phyloP scores from a whole-genome alignment of 2,329 filamentous ascomycete species.

The Zelopaecilomyces penicillatus region DNA sequence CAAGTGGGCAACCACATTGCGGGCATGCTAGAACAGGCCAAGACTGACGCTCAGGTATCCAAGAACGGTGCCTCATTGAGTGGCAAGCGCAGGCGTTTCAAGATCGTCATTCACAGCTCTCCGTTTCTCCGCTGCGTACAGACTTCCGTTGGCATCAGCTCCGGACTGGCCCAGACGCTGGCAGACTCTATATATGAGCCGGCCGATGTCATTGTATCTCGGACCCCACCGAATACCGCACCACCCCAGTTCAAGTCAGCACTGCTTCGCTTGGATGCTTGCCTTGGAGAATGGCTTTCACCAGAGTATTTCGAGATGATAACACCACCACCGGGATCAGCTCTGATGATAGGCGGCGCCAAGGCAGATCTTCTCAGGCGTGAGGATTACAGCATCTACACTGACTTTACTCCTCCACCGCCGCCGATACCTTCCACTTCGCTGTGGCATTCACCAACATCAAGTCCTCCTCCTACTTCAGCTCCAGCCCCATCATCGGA shows the following conservation, averaged over 20 bases:
- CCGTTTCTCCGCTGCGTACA: conserved; percentile 90
- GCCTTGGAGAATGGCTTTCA: conserved; percentile 90
- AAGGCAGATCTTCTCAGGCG: conserved; percentile 78
- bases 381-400: conserved; percentile 54
- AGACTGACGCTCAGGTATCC: conserved; percentile 32
- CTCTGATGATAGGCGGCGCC: conserved; percentile 79
- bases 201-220: conserved; percentile 27
- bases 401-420: conserved; percentile 16
- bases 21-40: conserved; percentile 53
- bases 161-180: conserved; percentile 62
- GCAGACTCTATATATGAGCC: conserved; percentile 24
- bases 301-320: conserved; percentile 92
- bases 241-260: conserved; percentile 41
- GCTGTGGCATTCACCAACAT: conserved; percentile 25
- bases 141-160: conserved; percentile 79
- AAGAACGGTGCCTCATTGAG: conserved; percentile 12
- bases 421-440: conserved; percentile 17
- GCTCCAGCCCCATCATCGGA: conserved; percentile 17
- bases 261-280: conserved; percentile 76
- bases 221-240: conserved; percentile 17
- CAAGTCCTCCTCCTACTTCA: conserved; percentile 15
- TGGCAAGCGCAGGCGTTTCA: conserved; percentile 52
- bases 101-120: conserved; percentile 83
- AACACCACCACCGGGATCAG: conserved; percentile 75
- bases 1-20: conserved; percentile 76